Percentiles rank a stretch among this genome's conserved stretches.
These are phyloP conservation scores for Spirogloea muscicola DNA, from an alignment of 139 green algal species.

Conservation along the genomic window DNA sequence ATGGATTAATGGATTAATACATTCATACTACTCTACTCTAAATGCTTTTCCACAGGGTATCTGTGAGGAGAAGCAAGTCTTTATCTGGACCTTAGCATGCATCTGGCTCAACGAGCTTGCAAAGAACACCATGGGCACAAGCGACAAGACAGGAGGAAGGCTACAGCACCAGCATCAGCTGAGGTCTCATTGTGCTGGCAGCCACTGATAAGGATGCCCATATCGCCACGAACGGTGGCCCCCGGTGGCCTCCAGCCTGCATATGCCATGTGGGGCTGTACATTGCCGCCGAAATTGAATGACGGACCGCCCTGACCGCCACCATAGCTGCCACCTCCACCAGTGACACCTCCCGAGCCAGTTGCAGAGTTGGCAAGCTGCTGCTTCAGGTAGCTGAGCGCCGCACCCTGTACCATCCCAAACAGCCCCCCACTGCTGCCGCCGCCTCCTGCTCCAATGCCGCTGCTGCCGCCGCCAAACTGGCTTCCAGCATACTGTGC, in stretches of 20 bases:
- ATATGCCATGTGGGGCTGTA: not conserved
- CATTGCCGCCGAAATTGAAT: not conserved
- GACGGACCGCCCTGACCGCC: too few species aligned
- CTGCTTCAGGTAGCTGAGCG: not conserved
- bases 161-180: not conserved
- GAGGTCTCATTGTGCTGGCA: slow-evolving; percentile 16
- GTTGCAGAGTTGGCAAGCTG: not conserved
- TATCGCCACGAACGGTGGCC: not conserved
- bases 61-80: too few species aligned
- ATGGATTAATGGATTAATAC: too few species aligned
- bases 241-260: not conserved
- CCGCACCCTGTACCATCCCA: not conserved
- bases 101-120: too few species aligned
- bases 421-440: not conserved
- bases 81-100: too few species aligned
- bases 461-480: not conserved
- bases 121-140: too few species aligned
- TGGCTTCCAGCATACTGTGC: not conserved
- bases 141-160: too few species aligned
- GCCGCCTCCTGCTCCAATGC: too few species aligned
- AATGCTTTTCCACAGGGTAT: too few species aligned
- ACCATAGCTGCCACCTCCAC: too few species aligned
- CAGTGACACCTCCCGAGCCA: slow-evolving; percentile 2
- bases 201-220: slow-evolving; percentile 17
- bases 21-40: too few species aligned